Evolutionary conservation across 768 basidiomycete species (phyloP).

Genomic region (Sistotremastrum niveocremeum): DNA sequence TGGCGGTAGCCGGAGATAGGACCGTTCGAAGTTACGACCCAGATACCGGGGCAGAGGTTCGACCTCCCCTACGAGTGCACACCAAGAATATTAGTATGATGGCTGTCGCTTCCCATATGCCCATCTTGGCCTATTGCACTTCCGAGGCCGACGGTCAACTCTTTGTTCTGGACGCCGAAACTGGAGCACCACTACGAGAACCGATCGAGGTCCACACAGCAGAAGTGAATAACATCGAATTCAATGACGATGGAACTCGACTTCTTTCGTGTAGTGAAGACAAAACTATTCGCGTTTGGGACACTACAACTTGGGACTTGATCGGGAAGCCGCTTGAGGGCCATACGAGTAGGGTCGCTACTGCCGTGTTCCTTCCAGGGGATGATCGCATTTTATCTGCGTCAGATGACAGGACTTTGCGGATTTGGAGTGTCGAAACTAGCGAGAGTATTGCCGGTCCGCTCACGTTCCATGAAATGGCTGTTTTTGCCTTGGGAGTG

Average conservation of each 20-base stretch:
- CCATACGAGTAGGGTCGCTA: neutral
- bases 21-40: no score
- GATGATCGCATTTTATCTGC: slow-evolving; percentile 1
- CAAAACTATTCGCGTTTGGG: neutral
- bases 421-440: slow-evolving; percentile 2
- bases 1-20: no score
- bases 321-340: neutral
- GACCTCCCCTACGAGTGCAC: no score
- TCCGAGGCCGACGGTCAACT: no score
- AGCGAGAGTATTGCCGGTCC: neutral
- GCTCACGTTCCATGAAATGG: no score
- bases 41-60: no score
- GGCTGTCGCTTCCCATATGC: no score
- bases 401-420: slow-evolving; percentile 1
- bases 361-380: slow-evolving; percentile 3
- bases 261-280: neutral
- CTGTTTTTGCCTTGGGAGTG: neutral
- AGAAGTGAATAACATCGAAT: neutral
- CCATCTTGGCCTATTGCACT: no score
- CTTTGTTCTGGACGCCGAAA: slow-evolving; percentile 23
- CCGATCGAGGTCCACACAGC: neutral
- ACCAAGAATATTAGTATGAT: no score
- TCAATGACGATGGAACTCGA: neutral
- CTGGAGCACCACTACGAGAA: slow-evolving; percentile 27
- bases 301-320: neutral